Evolutionary conservation across 169 alveolate species (phyloP).

Genomic region (Theileria annulata): DNA sequence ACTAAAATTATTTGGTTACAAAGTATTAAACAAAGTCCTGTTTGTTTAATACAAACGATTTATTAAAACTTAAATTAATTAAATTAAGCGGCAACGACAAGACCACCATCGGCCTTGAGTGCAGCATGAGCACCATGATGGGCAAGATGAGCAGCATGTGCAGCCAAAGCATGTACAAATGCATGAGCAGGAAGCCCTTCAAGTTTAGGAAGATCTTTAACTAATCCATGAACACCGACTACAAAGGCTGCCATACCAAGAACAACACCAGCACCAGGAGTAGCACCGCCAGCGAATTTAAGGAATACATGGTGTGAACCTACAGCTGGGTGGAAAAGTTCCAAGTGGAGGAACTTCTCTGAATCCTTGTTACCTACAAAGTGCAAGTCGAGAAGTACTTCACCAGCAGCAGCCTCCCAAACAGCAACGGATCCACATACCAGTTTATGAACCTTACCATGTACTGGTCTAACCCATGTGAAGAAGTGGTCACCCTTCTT

Average conservation of each 20-base stretch:
- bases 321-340: not conserved
- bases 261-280: no score
- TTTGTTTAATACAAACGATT: not conserved
- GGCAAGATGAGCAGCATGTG: no score
- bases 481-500: not conserved
- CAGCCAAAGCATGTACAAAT: not conserved
- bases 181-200: not conserved
- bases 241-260: not conserved
- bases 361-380: not conserved
- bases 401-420: not conserved
- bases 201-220: not conserved
- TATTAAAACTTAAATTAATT: no score
- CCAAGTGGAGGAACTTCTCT: not conserved
- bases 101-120: no score
- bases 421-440: not conserved
- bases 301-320: not conserved
- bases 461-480: constrained; percentile 10
- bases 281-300: not conserved
- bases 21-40: not conserved
- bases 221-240: not conserved
- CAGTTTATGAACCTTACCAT: not conserved
- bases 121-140: no score
- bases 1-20: not conserved
- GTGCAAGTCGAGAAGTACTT: not conserved
- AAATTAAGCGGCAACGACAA: not conserved